Conservation (phyloP, 179 eudicot species). For the Patellifolia procumbens region DNA sequence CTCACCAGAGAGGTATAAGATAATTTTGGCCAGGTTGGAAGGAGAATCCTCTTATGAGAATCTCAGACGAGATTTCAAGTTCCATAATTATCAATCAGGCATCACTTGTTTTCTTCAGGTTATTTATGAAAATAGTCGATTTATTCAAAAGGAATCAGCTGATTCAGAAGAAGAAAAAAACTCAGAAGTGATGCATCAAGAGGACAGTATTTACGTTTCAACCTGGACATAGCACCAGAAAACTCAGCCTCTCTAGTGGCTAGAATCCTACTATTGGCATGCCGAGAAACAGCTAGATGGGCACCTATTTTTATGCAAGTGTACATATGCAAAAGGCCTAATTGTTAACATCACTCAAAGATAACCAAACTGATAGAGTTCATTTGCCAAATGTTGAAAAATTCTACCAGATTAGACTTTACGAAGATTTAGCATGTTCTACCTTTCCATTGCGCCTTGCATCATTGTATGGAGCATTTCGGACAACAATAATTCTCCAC, state of each 20-base stretch:
- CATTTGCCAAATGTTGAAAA: not conserved
- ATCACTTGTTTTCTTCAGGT: not conserved
- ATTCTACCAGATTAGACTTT: not conserved
- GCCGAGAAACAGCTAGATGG: not conserved
- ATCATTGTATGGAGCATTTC: constrained; percentile 71
- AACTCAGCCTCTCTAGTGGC: not conserved
- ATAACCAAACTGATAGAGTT: not conserved
- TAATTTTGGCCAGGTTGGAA: not conserved
- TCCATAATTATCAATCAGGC: not conserved
- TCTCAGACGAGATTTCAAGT: not conserved
- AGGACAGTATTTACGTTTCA: not conserved
- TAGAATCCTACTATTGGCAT: not conserved
- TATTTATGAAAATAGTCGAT: not conserved
- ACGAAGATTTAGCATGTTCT: not conserved
- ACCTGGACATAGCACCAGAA: not conserved
- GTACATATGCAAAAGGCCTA: not conserved
- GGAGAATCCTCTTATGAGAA: not conserved
- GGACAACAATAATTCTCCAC: constrained; percentile 86
- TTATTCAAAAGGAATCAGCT: not conserved
- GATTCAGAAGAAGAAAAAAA: not conserved
- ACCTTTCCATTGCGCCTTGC: constrained; percentile 96
- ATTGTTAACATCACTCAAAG: not conserved
- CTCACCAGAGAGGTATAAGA: not conserved
- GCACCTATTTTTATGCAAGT: not conserved
- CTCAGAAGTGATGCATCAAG: not conserved